These are phyloP conservation scores for Parasitella parasitica DNA, from an alignment of 371 early-diverging fungal species.

Conservation along the genomic window DNA sequence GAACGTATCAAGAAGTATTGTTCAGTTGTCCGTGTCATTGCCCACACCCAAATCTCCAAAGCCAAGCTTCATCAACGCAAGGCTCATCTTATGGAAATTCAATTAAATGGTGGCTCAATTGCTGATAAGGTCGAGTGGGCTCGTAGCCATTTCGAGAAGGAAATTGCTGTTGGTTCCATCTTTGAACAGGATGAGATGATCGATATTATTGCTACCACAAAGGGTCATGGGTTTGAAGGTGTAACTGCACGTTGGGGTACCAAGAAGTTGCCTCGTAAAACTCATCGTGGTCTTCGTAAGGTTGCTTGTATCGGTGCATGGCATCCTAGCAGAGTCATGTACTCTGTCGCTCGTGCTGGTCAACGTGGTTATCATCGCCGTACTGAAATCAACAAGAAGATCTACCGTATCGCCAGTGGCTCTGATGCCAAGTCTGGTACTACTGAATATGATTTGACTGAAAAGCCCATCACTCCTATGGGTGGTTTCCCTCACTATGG, in stretches of 20 bases:
- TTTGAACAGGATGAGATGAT: slow-evolving; percentile 99
- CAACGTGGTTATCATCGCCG: slow-evolving; percentile 99
- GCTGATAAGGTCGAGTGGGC: slow-evolving; percentile 99
- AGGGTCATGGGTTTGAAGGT: slow-evolving; percentile 99
- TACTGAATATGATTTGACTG: slow-evolving; percentile 98
- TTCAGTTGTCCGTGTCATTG: slow-evolving; percentile 97
- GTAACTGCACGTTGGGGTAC: slow-evolving; percentile 99
- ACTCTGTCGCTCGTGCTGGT: slow-evolving; percentile 99
- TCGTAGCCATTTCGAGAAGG: slow-evolving; percentile 97
- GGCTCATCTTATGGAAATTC: slow-evolving; percentile 99
- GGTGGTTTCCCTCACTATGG: slow-evolving; percentile 99
- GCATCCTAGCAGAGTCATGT: slow-evolving; percentile 99
- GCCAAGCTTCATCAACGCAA: slow-evolving; percentile 98
- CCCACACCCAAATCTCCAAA: slow-evolving; percentile 98
- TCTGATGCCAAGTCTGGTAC: slow-evolving; percentile 83
- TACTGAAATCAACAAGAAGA: slow-evolving; percentile 99
- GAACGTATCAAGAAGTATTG: slow-evolving; percentile 99
- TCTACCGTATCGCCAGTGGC: slow-evolving; percentile 98
- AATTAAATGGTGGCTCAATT: slow-evolving; percentile 99
- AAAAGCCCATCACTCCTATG: slow-evolving; percentile 97
- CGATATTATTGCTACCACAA: slow-evolving; percentile 99
- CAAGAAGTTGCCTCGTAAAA: slow-evolving; percentile 99
- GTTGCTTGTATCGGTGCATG: slow-evolving; percentile 99
- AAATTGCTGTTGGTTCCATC: slow-evolving; percentile 84
- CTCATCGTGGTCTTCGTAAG: slow-evolving; percentile 99